Percentiles rank a stretch among this genome's conserved stretches.
These are phyloP conservation scores for Starmerella scarabaei DNA, from an alignment of 805 yeast species.

Conservation along the genomic window DNA sequence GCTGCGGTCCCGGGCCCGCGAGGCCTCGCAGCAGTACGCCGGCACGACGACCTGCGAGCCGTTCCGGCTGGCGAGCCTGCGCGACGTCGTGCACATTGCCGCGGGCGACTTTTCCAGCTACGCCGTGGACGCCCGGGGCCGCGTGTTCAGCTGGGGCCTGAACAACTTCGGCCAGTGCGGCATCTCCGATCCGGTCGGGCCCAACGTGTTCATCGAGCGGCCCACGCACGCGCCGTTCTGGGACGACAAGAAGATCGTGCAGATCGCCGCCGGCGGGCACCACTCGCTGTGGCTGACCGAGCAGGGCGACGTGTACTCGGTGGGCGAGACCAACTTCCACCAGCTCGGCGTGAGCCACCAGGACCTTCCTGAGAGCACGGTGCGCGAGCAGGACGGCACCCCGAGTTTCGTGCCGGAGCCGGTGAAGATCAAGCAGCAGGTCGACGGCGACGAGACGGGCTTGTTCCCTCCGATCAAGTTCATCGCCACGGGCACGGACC, in stretches of 20 bases:
- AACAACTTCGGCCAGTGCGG: constrained; percentile 98
- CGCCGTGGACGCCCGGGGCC: constrained; percentile 64
- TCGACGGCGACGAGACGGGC: constrained; percentile 22
- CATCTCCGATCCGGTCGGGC: constrained; percentile 38
- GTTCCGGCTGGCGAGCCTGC: constrained; percentile 70
- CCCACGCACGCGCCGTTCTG: constrained; percentile 67
- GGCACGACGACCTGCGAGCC: constrained; percentile 38
- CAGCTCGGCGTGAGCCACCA: constrained; percentile 70
- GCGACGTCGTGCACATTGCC: constrained; percentile 64
- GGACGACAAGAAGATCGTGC: constrained; percentile 38
- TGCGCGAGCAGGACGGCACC: constrained; percentile 64
- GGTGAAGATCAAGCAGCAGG: constrained; percentile 41
- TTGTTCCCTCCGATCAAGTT: constrained; percentile 43
- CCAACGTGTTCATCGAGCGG: constrained; percentile 59
- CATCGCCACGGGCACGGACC: constrained; percentile 83
- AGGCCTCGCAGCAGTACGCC: too few species aligned
- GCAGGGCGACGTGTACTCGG: constrained; percentile 62
- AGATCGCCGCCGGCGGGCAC: constrained; percentile 87
- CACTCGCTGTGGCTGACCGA: constrained; percentile 67
- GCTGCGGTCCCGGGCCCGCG: constrained; percentile 17
- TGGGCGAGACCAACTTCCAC: constrained; percentile 89
- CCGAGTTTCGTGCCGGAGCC: constrained; percentile 71
- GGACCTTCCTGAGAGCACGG: constrained; percentile 55
- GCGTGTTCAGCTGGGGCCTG: constrained; percentile 83
- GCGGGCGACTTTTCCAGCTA: constrained; percentile 94